These are phyloP conservation scores for Plasmodium gonderi DNA, from an alignment of 169 alveolate species.

Conservation along the genomic window DNA sequence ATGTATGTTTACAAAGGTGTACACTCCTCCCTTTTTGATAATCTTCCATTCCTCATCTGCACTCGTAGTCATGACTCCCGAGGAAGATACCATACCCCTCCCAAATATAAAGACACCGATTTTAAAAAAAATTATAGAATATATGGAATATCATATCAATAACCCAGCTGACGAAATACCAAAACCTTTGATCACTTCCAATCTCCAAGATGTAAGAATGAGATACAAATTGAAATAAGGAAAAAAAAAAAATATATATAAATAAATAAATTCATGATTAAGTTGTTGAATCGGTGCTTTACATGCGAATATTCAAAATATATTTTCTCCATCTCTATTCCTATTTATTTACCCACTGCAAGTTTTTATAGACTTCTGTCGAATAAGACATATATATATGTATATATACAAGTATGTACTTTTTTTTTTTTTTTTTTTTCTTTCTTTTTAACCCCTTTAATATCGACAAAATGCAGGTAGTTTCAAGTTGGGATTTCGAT, in stretches of 20 bases:
- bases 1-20: background rate
- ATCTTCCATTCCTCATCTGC: constrained; percentile 81
- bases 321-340: too few species aligned
- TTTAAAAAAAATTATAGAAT: constrained; percentile 92
- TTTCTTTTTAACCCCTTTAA: background rate
- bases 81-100: constrained; percentile 94
- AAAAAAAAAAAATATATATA: background rate
- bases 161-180: constrained; percentile 95
- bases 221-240: background rate
- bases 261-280: too few species aligned
- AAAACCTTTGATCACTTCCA: constrained; percentile 92
- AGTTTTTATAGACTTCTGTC: background rate
- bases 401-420: background rate
- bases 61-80: constrained; percentile 51
- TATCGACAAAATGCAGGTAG: constrained; percentile 79
- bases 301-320: background rate
- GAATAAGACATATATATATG: background rate
- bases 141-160: constrained; percentile 92
- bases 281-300: too few species aligned
- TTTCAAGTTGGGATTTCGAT: constrained; percentile 93
- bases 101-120: constrained; percentile 91
- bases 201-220: constrained; percentile 84
- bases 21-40: background rate
- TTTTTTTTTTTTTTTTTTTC: background rate
- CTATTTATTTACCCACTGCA: too few species aligned